Base-by-base conservation (phyloP, 108 stramenopile species). In the Discostella stelligeroides region DNA sequence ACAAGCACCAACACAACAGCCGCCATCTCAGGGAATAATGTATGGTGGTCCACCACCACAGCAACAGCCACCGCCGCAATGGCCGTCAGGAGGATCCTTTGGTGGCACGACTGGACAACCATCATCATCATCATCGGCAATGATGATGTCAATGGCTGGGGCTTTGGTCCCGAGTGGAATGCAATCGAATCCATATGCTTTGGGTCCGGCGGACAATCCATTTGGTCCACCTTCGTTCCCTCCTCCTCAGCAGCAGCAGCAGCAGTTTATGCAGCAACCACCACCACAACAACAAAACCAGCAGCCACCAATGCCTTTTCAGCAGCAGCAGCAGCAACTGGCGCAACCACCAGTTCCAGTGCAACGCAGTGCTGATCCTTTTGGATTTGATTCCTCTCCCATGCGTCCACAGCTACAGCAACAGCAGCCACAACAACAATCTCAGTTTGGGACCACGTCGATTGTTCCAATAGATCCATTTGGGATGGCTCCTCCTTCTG, bases 101-200 rank as follows among this genome's bases (percentile, higher is more conserved):
- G 7, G 13, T 23, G 57, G 67, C 57, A 60, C 54, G 53, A 58
- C 74, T 7, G 28, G 47, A 15, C 59, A 67, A 38, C 39, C 58
- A n/a, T n/a, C n/a, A n/a, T n/a, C n/a, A n/a, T n/a, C n/a, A n/a
- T n/a, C n/a, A n/a, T n/a, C n/a, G n/a, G n/a, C n/a, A 37, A 74
- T 53, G 64, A 37, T 20, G 39, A 61, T 60, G 17, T 27, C 27
- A 11, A 64, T 73, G 50, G 29, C 66, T 25, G 82, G 80, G 48
- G 91, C 88, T 25, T 58, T 91, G 56, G 89, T 91, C 10, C 78
- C 84, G 7, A 80, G 85, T 7, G 70, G 73, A 23, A 67, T 76
- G 56, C 86, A 71, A 57, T 75, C 72, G 48, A 86, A 87, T 58
- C 88, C 76, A 8, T 78, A 78, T 46, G 63, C 73, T 1, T 15